Conservation (phyloP, 306 rosid species). For the peach (Prunus persica) region DNA sequence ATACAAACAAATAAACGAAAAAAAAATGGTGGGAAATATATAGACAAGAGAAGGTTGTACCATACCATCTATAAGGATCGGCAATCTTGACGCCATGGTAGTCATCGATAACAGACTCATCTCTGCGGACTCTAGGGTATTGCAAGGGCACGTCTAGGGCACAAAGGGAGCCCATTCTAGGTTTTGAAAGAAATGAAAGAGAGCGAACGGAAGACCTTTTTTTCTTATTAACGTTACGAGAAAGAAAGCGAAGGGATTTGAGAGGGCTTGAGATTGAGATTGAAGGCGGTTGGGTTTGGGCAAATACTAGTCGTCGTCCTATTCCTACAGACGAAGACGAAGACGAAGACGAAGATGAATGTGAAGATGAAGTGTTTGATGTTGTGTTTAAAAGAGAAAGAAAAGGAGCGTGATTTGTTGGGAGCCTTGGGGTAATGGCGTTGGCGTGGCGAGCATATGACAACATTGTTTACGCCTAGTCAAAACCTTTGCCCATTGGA, state of each 20-base stretch:
- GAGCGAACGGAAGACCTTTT: background rate
- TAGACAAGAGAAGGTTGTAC: background rate
- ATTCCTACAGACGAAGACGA: no score
- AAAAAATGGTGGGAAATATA: background rate
- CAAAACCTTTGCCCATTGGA: background rate
- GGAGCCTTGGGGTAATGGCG: background rate
- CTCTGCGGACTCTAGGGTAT: constrained; percentile 69
- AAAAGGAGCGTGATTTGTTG: background rate
- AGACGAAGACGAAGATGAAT: no score
- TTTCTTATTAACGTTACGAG: background rate
- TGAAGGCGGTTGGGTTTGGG: constrained; percentile 1
- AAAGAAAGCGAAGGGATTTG: constrained; percentile 10
- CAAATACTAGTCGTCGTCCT: background rate
- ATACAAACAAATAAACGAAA: no score
- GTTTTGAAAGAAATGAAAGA: background rate
- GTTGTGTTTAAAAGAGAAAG: background rate
- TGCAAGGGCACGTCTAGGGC: constrained; percentile 30
- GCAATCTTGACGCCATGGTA: constrained; percentile 62
- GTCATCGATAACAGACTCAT: constrained; percentile 62
- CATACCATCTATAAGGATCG: constrained; percentile 86
- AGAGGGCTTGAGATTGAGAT: background rate
- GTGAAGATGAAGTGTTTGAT: background rate
- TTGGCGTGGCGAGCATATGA: constrained; percentile 31
- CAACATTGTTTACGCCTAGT: constrained; percentile 22
- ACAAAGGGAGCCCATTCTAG: constrained; percentile 53